Base-by-base conservation (phyloP, 768 basidiomycete genomes). In the Boletus edulis region DNA sequence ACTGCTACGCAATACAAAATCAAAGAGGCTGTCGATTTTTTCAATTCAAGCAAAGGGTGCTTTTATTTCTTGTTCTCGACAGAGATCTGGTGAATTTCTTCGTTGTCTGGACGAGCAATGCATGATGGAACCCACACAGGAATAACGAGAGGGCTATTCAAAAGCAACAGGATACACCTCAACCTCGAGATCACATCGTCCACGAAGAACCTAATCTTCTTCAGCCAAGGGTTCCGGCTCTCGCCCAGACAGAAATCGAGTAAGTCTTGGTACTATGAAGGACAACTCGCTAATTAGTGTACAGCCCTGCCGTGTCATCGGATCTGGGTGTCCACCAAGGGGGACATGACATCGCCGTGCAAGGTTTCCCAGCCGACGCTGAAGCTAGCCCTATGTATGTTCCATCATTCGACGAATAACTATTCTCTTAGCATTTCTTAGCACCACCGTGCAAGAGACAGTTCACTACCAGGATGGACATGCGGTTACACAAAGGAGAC, bases 41-140 rank as follows among this genome's bases (percentile, higher is more conserved):
- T 55, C 5, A 34, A 17, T 22, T 39, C 44, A 27, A 10, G 8
- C 14, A 46, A 20, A 29, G n/a, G n/a, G 15, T 29, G 2, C 2
- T 54, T 54, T 29, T 39, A 47, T 27, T 41, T 54, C 14, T 41
- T 54, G 17, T 42, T 48, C n/a, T 42, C 53, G 14, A 49, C 47
- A 15, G 41, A 54, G 22, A 37, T 43, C 4, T 43, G 32, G 53
- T 49, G 47, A 20, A 40, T 37, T 8, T 20, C 12, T 42, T 24
- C 31, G 10, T 24, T 5, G 3, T 18, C n/a, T 34, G 38, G 15
- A 41, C 24, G 29, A 5, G 17, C 12, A n/a, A 13, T 41, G 32
- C 13, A 18, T 18, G 31, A 34, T 11, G 2, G 10, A 20, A 15
- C 14, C 7, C 18, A 15, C 18, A 10, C 24, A 54, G 53, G 46